Percentiles rank a stretch among this genome's conserved stretches.
phyloP scores from a whole-genome alignment of 805 yeast genomes.

The Tetrapisispora iriomotensis region DNA sequence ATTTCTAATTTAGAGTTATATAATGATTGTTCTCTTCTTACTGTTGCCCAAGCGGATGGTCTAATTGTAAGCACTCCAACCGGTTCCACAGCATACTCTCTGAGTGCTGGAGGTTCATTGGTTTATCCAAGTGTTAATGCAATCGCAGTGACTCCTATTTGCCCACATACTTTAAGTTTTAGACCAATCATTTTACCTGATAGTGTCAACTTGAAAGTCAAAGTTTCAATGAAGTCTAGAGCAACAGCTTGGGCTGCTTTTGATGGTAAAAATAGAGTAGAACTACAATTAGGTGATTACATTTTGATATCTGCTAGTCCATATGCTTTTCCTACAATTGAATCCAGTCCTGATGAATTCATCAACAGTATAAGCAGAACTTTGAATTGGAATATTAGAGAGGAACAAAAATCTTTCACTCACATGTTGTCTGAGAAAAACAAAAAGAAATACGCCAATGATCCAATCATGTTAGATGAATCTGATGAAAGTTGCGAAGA shows the following conservation, averaged over 20 bases:
- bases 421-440: constrained; percentile 15
- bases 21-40: constrained; percentile 75
- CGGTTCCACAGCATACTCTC: constrained; percentile 91
- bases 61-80: constrained; percentile 89
- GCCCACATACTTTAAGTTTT: constrained; percentile 91
- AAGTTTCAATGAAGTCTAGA: constrained; percentile 72
- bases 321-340: constrained; percentile 89
- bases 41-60: constrained; percentile 93
- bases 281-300: constrained; percentile 72
- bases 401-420: constrained; percentile 73
- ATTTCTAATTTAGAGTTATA: constrained; percentile 82
- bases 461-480: constrained; percentile 3
- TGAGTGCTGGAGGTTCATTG: constrained; percentile 90
- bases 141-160: constrained; percentile 86
- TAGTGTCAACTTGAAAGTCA: constrained; percentile 74
- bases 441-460: constrained; percentile 10
- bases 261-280: constrained; percentile 85
- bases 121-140: constrained; percentile 94
- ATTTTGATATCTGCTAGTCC: constrained; percentile 78
- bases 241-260: constrained; percentile 96
- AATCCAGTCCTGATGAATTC: constrained; percentile 62
- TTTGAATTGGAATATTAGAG: constrained; percentile 88
- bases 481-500: constrained; percentile 6
- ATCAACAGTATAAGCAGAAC: constrained; percentile 79
- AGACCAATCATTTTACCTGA: constrained; percentile 90